phyloP scores from a whole-genome alignment of 208 protist genomes.

The Trypanosoma mega region DNA sequence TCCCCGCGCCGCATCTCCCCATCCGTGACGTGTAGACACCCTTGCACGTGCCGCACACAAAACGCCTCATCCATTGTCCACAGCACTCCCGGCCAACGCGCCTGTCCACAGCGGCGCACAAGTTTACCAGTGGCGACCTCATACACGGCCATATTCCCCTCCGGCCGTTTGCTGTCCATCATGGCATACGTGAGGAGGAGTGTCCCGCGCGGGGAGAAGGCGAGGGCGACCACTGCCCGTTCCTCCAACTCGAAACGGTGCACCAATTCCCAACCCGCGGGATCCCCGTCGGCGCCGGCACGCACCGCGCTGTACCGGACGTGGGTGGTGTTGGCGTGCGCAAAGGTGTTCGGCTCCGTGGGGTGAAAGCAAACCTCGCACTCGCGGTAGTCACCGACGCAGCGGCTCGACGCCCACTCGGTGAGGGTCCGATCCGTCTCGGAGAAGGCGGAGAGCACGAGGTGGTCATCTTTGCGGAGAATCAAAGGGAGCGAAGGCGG shows the following conservation, averaged over 20 bases:
- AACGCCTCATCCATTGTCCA: conserved; percentile 68
- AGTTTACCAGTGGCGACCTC: conserved; percentile 43
- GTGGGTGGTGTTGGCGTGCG: conserved; percentile 75
- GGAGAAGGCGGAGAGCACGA: conserved; percentile 66
- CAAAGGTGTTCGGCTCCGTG: conserved; percentile 41
- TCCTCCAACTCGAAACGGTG: conserved; percentile 65
- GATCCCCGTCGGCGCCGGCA: conserved; percentile 16
- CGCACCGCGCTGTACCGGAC: conserved; percentile 67
- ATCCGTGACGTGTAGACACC: conserved; percentile 69
- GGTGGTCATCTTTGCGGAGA: conserved; percentile 69
- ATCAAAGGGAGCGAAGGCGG: conserved; percentile 49
- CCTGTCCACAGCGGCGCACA: conserved; percentile 71
- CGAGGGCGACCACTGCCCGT: conserved; percentile 55
- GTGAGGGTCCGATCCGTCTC: conserved; percentile 49
- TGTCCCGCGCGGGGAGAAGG: conserved; percentile 68
- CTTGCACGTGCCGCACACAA: conserved; percentile 66
- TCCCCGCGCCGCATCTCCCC: conserved; percentile 35
- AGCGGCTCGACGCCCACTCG: conserved; percentile 39
- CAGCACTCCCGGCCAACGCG: conserved; percentile 75
- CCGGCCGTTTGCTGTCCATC: conserved; percentile 77
- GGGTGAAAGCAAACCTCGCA: conserved; percentile 80
- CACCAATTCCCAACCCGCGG: conserved; percentile 24
- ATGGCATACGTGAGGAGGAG: conserved; percentile 76
- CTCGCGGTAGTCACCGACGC: conserved; percentile 79
- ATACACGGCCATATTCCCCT: conserved; percentile 79